phyloP scores from a whole-genome alignment of 495 filamentous ascomycete species.

The Amphirosellinia nigrospora region DNA sequence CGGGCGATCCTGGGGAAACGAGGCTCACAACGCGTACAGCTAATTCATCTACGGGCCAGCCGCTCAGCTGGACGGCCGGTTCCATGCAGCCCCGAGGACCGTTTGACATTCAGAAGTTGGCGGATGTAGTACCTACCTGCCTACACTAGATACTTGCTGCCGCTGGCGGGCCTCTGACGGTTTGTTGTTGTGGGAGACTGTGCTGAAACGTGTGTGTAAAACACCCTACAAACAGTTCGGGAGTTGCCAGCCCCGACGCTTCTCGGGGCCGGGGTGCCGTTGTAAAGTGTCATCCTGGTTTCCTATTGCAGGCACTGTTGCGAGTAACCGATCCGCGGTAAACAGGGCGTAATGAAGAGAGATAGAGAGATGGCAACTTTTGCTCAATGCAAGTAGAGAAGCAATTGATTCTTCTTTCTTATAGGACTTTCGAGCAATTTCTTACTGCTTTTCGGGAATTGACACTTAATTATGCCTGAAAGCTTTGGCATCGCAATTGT shows the following conservation, averaged over 20 bases:
- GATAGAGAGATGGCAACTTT: background rate
- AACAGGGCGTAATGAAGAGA: too few relatives aligned
- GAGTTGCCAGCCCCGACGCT: constrained; percentile 16
- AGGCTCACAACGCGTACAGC: background rate
- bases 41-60: background rate
- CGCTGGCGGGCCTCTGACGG: background rate
- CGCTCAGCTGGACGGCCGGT: constrained; percentile 16
- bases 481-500: background rate
- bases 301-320: background rate
- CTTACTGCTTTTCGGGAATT: too few relatives aligned
- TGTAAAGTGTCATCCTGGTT: constrained; percentile 1
- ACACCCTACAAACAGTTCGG: constrained; percentile 22
- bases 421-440: background rate
- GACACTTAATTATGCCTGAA: background rate
- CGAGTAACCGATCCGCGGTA: background rate
- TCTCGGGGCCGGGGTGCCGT: background rate
- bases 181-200: background rate
- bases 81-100: background rate
- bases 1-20: constrained; percentile 23
- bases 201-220: constrained; percentile 20
- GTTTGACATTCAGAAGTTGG: constrained; percentile 15
- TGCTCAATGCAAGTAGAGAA: background rate
- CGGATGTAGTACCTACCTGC: background rate
- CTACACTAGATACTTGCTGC: background rate
- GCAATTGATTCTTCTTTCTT: background rate